phyloP scores from a whole-genome alignment of 768 basidiomycete species.

The Lactarius trivialis region DNA sequence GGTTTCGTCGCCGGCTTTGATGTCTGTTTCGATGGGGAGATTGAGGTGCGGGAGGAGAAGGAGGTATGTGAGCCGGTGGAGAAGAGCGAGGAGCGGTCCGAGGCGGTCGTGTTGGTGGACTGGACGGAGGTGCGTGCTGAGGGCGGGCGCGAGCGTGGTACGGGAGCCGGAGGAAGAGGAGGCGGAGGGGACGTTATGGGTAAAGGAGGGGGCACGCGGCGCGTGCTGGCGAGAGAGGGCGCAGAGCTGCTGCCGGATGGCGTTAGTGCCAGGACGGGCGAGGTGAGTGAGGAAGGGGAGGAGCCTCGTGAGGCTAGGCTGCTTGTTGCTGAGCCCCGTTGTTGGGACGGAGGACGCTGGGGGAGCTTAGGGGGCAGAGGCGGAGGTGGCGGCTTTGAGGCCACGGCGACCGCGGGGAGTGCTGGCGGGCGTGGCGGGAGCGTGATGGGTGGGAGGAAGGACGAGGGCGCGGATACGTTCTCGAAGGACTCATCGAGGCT shows the following conservation, averaged over 20 bases:
- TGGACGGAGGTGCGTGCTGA: conserved; percentile 33
- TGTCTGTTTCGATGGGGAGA: not conserved
- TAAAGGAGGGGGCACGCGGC: conserved; percentile 8
- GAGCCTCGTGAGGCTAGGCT: conserved; percentile 18
- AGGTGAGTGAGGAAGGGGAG: conserved; percentile 32
- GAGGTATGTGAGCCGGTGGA: conserved; percentile 39
- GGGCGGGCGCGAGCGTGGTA: conserved; percentile 15
- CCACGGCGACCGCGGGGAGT: conserved; percentile 12
- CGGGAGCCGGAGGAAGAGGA: conserved; percentile 7
- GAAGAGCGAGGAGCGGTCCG: conserved; percentile 14
- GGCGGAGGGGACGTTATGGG: not conserved
- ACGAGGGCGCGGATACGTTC: conserved; percentile 48
- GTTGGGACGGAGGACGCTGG: conserved; percentile 10
- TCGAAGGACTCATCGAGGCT: conserved; percentile 65
- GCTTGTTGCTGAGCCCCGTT: not conserved
- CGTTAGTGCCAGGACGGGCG: conserved; percentile 14
- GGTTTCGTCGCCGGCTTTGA: conserved; percentile 19
- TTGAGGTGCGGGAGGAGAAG: conserved; percentile 25
- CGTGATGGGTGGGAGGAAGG: conserved; percentile 34
- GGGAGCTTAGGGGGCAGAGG: conserved; percentile 20
- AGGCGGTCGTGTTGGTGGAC: conserved; percentile 28
- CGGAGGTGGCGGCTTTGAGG: not conserved
- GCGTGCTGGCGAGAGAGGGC: conserved; percentile 5
- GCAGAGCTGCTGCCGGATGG: conserved; percentile 6
- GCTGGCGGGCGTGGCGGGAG: conserved; percentile 25